Conservation (phyloP, 1,284 basidiomycete genomes). For the Boletus sp. region DNA sequence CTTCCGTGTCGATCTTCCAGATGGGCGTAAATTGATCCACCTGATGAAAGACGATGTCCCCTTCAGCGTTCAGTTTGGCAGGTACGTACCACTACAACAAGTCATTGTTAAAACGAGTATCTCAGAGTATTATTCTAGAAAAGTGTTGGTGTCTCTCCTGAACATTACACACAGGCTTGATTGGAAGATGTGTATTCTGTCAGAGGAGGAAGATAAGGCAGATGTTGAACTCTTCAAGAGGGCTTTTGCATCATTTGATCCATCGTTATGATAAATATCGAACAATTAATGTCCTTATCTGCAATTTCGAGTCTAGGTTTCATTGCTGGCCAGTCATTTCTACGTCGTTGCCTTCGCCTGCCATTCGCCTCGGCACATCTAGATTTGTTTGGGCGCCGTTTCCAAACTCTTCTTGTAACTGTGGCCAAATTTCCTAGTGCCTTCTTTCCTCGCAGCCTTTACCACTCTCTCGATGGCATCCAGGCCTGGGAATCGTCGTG, state of each 20-base stretch:
- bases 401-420: constrained; percentile 66
- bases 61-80: constrained; percentile 90
- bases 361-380: constrained; percentile 1
- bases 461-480: constrained; percentile 85
- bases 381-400: constrained; percentile 24
- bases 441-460: constrained; percentile 64
- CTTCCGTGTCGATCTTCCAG: constrained; percentile 87
- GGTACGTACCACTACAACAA: constrained; percentile 51
- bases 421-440: constrained; percentile 61
- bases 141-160: constrained; percentile 74
- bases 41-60: constrained; percentile 72
- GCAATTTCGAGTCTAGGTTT: background rate
- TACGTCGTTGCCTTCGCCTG: background rate
- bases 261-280: constrained; percentile 31
- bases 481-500: constrained; percentile 48
- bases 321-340: background rate
- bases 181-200: constrained; percentile 84
- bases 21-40: constrained; percentile 84
- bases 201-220: constrained; percentile 78
- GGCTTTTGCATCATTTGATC: constrained; percentile 76
- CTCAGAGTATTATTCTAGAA: constrained; percentile 44
- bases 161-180: constrained; percentile 76
- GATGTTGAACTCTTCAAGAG: constrained; percentile 81
- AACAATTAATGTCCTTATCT: background rate
- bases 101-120: background rate